Evolutionary conservation across 176 grass and related monocot genomes (phyloP).

Genomic region (Melocanna baccifera): DNA sequence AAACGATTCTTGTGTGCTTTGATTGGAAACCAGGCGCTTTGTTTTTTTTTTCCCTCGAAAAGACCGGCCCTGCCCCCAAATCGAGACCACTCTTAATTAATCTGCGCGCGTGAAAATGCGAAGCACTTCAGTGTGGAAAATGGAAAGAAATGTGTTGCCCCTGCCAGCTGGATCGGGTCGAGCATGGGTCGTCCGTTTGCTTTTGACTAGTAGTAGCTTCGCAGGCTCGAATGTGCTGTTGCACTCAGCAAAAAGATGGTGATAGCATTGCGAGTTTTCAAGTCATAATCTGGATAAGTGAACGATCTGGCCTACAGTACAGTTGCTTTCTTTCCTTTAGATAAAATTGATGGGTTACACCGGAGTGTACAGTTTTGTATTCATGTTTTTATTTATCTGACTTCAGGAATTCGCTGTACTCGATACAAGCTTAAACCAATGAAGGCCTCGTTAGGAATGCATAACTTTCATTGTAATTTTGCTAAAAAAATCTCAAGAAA

Average conservation of each 20-base stretch:
- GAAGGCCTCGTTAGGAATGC: background rate
- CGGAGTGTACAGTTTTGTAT: background rate
- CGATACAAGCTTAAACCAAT: background rate
- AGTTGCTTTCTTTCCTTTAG: slow-evolving; percentile 24
- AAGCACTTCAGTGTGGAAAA: slow-evolving; percentile 20
- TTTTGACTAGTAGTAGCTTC: slow-evolving; percentile 34
- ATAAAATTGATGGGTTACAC: background rate
- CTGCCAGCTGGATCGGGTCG: background rate
- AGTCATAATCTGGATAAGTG: slow-evolving; percentile 19
- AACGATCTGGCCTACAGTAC: slow-evolving; percentile 13
- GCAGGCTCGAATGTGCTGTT: slow-evolving; percentile 34
- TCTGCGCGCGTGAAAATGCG: background rate
- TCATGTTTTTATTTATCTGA: background rate
- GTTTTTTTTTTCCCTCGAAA: background rate
- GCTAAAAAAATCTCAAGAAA: background rate
- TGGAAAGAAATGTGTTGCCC: slow-evolving; percentile 2
- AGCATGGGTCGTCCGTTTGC: background rate
- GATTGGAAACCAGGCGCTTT: background rate
- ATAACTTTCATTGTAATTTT: background rate
- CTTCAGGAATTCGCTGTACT: no score
- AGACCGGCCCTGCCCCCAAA: background rate
- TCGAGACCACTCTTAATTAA: background rate
- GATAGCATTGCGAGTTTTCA: slow-evolving; percentile 29
- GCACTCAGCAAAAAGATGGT: slow-evolving; percentile 43
- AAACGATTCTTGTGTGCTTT: background rate